Percentiles rank a stretch among this genome's conserved stretches.
Conservation (phyloP, 805 yeast species). For the Candida caryicola region DNA sequence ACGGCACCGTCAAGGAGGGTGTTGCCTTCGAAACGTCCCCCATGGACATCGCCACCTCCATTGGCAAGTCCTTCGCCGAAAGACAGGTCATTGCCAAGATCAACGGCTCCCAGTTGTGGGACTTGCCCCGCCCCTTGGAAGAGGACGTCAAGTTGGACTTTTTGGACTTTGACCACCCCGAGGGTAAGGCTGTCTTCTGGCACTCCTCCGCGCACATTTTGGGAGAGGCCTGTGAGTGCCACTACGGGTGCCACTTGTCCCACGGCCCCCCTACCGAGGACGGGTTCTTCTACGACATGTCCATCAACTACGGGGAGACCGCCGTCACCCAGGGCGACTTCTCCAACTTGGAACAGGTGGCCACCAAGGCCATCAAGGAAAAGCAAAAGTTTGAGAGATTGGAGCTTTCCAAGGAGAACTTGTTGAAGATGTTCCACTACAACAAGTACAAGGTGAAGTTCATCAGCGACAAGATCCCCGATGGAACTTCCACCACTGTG, state of each 20-base stretch:
- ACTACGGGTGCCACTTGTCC: slow-evolving; percentile 84
- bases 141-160: slow-evolving; percentile 65
- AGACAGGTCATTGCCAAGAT: slow-evolving; percentile 90
- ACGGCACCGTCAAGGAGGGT: slow-evolving; percentile 78
- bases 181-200: slow-evolving; percentile 96
- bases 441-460: slow-evolving; percentile 92
- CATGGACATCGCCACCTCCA: slow-evolving; percentile 73
- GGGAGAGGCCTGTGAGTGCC: slow-evolving; percentile 98
- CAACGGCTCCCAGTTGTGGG: slow-evolving; percentile 83
- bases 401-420: slow-evolving; percentile 86
- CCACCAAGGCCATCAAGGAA: slow-evolving; percentile 88
- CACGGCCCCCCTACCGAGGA: slow-evolving; percentile 96
- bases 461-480: slow-evolving; percentile 86
- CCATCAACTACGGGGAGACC: slow-evolving; percentile 70
- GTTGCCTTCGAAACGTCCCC: slow-evolving; percentile 90
- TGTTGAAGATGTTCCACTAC: slow-evolving; percentile 89
- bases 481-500: slow-evolving; percentile 93
- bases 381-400: slow-evolving; percentile 94
- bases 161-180: slow-evolving; percentile 88
- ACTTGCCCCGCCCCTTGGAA: slow-evolving; percentile 91
- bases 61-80: slow-evolving; percentile 85
- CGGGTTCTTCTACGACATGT: slow-evolving; percentile 96
- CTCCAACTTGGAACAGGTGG: slow-evolving; percentile 76
- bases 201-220: slow-evolving; percentile 97
- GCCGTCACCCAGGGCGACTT: slow-evolving; percentile 79